Percentiles rank a stretch among this genome's conserved stretches.
These are phyloP conservation scores for Aspergillus sp. DNA, from an alignment of 2,329 filamentous ascomycete genomes.

Conservation along the genomic window DNA sequence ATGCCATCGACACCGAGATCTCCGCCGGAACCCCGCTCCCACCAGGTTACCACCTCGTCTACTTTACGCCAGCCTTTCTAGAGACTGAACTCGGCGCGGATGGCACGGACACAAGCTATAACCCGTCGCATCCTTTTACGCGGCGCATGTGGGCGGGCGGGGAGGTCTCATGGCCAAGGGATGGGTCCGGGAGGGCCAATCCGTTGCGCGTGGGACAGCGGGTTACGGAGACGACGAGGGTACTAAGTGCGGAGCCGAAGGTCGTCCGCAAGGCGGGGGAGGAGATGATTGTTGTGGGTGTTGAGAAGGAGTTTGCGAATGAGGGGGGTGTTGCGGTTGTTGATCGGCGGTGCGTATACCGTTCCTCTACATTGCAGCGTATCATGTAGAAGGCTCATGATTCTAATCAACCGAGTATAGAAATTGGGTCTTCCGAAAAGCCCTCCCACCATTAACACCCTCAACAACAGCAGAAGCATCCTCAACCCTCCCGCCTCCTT, in stretches of 20 bases:
- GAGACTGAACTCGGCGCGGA: slow-evolving; percentile 62
- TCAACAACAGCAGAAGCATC: slow-evolving; percentile 13
- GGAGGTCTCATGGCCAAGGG: slow-evolving; percentile 57
- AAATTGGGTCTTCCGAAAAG: slow-evolving; percentile 53
- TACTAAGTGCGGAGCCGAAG: slow-evolving; percentile 61
- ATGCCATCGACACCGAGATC: not conserved
- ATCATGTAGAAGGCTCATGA: not conserved
- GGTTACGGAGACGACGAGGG: slow-evolving; percentile 60
- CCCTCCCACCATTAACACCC: slow-evolving; percentile 31
- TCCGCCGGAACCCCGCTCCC: slow-evolving; percentile 56
- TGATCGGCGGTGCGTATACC: slow-evolving; percentile 54
- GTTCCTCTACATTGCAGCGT: not conserved
- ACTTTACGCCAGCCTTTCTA: slow-evolving; percentile 63
- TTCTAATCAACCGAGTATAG: slow-evolving; percentile 22
- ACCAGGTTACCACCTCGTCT: slow-evolving; percentile 65
- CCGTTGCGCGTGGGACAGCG: slow-evolving; percentile 59
- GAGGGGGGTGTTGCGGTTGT: slow-evolving; percentile 56
- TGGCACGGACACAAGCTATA: slow-evolving; percentile 65
- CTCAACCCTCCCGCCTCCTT: slow-evolving; percentile 6
- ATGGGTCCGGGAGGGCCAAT: slow-evolving; percentile 36
- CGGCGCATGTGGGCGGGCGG: slow-evolving; percentile 72
- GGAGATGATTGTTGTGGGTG: slow-evolving; percentile 68
- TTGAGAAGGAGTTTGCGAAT: slow-evolving; percentile 64
- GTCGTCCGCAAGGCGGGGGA: slow-evolving; percentile 57
- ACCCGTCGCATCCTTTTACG: slow-evolving; percentile 63